Conservation (phyloP, 2,329 filamentous ascomycete species). For the Cladophialophora carrionii region DNA sequence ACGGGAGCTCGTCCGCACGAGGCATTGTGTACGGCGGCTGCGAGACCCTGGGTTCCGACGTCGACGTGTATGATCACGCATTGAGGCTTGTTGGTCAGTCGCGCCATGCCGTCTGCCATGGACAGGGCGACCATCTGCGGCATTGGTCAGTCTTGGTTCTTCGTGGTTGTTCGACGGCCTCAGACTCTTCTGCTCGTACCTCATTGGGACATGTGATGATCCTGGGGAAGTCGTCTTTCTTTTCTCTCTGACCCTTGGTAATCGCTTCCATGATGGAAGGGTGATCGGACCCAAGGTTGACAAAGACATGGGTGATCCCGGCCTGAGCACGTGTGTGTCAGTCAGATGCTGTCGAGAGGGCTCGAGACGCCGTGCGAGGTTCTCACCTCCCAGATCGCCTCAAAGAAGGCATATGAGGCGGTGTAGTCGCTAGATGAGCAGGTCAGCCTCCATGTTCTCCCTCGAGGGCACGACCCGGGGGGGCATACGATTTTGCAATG, state of each 20-base stretch:
- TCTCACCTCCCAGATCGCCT: constrained; percentile 73
- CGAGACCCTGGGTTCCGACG: constrained; percentile 78
- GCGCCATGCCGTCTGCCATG: constrained; percentile 80
- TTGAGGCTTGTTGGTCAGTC: constrained; percentile 71
- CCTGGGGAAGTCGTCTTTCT: constrained; percentile 65
- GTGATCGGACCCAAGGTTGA: constrained; percentile 62
- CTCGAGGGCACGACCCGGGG: neutral
- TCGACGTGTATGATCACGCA: constrained; percentile 80
- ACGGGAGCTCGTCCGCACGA: constrained; percentile 74
- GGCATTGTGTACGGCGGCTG: constrained; percentile 77
- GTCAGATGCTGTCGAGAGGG: constrained; percentile 38
- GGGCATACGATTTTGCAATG: constrained; percentile 23
- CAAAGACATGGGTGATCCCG: constrained; percentile 57
- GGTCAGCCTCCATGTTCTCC: constrained; percentile 12
- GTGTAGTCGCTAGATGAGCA: constrained; percentile 56
- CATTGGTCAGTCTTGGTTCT: constrained; percentile 5
- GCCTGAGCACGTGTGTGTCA: constrained; percentile 43
- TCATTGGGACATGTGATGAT: constrained; percentile 82
- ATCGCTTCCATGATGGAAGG: constrained; percentile 80
- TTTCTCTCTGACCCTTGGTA: constrained; percentile 72
- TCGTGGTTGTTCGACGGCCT: neutral
- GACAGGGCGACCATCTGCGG: constrained; percentile 81
- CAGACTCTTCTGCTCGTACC: constrained; percentile 49
- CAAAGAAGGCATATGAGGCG: constrained; percentile 79
- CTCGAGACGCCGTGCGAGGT: neutral